phyloP scores from a whole-genome alignment of 495 filamentous ascomycete species.

The Podospora pseudoanserina region DNA sequence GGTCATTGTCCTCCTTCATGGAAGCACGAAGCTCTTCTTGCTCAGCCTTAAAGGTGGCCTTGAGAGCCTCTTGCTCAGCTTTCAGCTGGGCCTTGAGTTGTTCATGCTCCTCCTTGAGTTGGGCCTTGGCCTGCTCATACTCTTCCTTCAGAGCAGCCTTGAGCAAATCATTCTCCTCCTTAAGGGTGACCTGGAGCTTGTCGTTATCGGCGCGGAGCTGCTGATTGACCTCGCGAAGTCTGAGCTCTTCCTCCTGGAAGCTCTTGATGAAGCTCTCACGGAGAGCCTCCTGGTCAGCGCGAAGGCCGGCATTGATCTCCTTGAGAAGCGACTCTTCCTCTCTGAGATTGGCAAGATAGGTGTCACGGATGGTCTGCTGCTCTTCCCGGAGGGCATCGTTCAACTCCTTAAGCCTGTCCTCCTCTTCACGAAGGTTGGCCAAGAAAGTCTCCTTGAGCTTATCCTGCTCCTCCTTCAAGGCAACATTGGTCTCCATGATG shows the following conservation, averaged over 20 bases:
- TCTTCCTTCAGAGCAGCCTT: conserved; percentile 55
- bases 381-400: conserved; percentile 25
- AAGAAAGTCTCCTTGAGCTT: conserved; percentile 56
- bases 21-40: conserved; percentile 30
- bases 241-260: conserved; percentile 37
- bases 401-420: conserved; percentile 20
- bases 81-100: conserved; percentile 12
- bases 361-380: conserved; percentile 36
- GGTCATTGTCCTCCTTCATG: conserved; percentile 61
- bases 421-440: conserved; percentile 27
- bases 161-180: conserved; percentile 68
- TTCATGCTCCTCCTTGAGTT: conserved; percentile 27
- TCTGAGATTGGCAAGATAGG: conserved; percentile 55
- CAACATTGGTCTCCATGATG: conserved; percentile 28
- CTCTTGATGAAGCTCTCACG: conserved; percentile 60
- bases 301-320: conserved; percentile 26
- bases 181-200: conserved; percentile 41
- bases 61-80: conserved; percentile 35
- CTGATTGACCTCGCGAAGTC: conserved; percentile 67
- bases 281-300: conserved; percentile 37
- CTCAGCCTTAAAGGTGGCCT: conserved; percentile 4
- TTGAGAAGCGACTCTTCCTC: conserved; percentile 65
- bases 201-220: conserved; percentile 70
- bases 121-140: conserved; percentile 1
- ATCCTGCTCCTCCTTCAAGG: conserved; percentile 68